Conservation (phyloP, 2,329 filamentous ascomycete genomes). For the Verticillium zaregamsianum region DNA sequence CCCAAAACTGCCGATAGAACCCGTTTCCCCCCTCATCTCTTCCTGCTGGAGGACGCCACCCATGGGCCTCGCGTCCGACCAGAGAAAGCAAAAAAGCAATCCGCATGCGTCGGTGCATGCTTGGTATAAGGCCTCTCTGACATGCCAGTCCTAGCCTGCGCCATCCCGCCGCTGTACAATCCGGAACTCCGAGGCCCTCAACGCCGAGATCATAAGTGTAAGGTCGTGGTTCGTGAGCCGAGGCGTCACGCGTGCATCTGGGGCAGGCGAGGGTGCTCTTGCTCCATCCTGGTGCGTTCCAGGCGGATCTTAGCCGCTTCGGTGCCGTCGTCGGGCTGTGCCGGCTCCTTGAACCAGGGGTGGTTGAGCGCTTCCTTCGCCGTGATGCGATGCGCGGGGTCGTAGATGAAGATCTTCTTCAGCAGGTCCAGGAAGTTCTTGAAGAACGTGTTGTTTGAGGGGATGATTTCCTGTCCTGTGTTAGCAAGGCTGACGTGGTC, state of each 20-base stretch:
- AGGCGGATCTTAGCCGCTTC: constrained; percentile 62
- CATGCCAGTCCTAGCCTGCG: neutral
- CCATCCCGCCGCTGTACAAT: neutral
- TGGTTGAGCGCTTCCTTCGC: constrained; percentile 63
- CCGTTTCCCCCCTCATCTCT: neutral
- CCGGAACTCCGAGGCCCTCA: constrained; percentile 4
- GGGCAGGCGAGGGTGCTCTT: constrained; percentile 20
- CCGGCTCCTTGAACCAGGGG: constrained; percentile 63
- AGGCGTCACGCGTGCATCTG: constrained; percentile 8
- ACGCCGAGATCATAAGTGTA: constrained; percentile 14
- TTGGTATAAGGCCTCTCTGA: neutral
- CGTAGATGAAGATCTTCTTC: constrained; percentile 65
- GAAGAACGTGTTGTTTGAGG: constrained; percentile 53
- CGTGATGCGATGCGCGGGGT: constrained; percentile 60
- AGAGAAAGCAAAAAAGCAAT: neutral
- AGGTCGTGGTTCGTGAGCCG: neutral
- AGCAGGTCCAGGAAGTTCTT: constrained; percentile 61
- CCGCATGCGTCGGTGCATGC: neutral
- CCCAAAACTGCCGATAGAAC: neutral
- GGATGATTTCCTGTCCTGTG: constrained; percentile 57
- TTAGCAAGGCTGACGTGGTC: constrained; percentile 7
- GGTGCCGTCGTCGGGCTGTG: constrained; percentile 62
- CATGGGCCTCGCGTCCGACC: neutral
- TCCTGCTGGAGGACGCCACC: neutral
- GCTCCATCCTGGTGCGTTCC: constrained; percentile 43